phyloP scores from a whole-genome alignment of 2,329 filamentous ascomycete genomes.

The Neofusicoccum parvum region DNA sequence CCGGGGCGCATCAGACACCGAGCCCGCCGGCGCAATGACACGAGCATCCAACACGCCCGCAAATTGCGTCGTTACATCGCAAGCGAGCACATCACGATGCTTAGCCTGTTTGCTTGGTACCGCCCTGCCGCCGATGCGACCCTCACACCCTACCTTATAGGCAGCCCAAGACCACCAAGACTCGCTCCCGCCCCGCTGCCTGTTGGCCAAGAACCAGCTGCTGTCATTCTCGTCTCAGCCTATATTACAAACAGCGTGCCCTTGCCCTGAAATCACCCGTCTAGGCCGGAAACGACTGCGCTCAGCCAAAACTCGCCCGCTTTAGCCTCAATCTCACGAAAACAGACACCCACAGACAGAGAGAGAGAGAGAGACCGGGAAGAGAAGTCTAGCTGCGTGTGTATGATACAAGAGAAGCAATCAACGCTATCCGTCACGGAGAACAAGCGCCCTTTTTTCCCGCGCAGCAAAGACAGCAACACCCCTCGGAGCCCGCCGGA shows the following conservation, averaged over 20 bases:
- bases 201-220: neutral
- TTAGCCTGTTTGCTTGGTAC: slow-evolving; percentile 16
- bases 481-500: slow-evolving; percentile 3
- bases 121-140: neutral
- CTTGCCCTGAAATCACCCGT: slow-evolving; percentile 8
- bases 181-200: neutral
- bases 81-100: slow-evolving; percentile 18
- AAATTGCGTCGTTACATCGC: slow-evolving; percentile 1
- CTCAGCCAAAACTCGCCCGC: neutral
- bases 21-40: neutral
- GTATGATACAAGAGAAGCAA: slow-evolving; percentile 11
- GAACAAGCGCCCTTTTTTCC: neutral
- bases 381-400: slow-evolving; percentile 9
- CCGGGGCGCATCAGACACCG: neutral
- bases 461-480: slow-evolving; percentile 10
- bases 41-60: neutral
- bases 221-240: slow-evolving; percentile 10
- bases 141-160: neutral
- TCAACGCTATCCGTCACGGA: neutral
- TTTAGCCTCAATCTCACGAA: slow-evolving; percentile 13
- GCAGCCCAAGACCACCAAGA: slow-evolving; percentile 4
- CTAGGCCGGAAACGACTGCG: neutral
- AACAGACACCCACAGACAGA: neutral
- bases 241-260: slow-evolving; percentile 4
- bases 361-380: neutral